Percentiles rank a stretch among this genome's conserved stretches.
These are phyloP conservation scores for Hypomontagnella submonticulosa DNA, from an alignment of 495 filamentous ascomycete species.

Conservation along the genomic window DNA sequence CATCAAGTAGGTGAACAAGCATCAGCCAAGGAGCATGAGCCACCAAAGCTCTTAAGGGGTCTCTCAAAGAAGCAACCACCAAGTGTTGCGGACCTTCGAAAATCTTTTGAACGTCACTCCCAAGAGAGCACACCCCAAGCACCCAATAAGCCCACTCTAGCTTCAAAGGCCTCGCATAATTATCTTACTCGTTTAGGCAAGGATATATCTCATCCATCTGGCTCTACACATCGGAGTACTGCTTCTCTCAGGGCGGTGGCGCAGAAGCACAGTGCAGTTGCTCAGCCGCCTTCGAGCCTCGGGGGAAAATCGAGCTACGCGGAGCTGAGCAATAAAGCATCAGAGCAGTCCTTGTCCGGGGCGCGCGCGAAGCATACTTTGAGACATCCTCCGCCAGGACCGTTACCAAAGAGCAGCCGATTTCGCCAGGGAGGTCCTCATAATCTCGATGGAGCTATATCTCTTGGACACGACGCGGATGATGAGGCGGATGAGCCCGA, in stretches of 20 bases:
- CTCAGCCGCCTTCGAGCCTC: not conserved
- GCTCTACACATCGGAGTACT: slow-evolving; percentile 7
- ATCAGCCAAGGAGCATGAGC: not conserved
- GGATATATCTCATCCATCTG: slow-evolving; percentile 3
- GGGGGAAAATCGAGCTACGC: not conserved
- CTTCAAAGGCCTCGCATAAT: not conserved
- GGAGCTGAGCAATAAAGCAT: not conserved
- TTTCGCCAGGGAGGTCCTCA: slow-evolving; percentile 4
- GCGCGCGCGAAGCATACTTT: not conserved
- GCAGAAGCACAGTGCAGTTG: not conserved
- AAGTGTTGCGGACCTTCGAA: slow-evolving; percentile 53
- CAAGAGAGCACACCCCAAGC: slow-evolving; percentile 2
- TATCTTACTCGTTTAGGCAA: slow-evolving; percentile 2
- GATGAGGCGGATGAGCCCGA: not conserved
- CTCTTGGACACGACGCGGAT: slow-evolving; percentile 6
- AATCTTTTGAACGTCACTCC: slow-evolving; percentile 47
- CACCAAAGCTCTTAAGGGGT: not conserved
- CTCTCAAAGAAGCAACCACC: slow-evolving; percentile 36
- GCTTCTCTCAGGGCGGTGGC: not conserved
- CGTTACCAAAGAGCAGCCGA: slow-evolving; percentile 17
- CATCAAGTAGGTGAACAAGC: not conserved
- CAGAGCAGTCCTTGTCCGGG: slow-evolving; percentile 6
- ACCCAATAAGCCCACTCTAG: slow-evolving; percentile 3
- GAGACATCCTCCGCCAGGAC: not conserved
- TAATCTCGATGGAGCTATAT: slow-evolving; percentile 24